Percentiles rank a stretch among this genome's conserved stretches.
phyloP scores from a whole-genome alignment of 805 yeast genomes.

The Yamadazyma tumulicola region DNA sequence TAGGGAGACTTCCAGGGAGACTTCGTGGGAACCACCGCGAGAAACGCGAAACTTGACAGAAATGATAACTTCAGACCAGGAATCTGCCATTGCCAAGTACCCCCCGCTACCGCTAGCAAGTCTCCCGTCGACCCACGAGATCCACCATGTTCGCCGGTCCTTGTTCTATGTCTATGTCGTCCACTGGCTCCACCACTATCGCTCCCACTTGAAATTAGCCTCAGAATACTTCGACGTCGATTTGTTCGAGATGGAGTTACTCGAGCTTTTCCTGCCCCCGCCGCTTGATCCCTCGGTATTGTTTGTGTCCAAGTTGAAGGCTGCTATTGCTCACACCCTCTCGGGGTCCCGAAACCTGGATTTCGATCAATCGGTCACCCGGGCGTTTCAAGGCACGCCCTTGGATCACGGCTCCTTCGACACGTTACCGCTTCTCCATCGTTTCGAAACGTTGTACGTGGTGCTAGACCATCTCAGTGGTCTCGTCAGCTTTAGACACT shows the following conservation, averaged over 20 bases:
- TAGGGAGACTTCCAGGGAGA: too few species aligned
- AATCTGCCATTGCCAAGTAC: neutral
- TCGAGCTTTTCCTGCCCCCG: conserved; percentile 31
- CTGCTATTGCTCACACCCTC: conserved; percentile 37
- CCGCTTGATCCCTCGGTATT: conserved; percentile 32
- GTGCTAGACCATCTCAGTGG: conserved; percentile 43
- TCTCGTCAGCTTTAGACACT: conserved; percentile 44
- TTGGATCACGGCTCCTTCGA: conserved; percentile 31
- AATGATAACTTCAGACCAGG: too few species aligned
- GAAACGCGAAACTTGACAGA: too few species aligned
- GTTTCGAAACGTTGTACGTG: conserved; percentile 46
- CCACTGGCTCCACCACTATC: conserved; percentile 56
- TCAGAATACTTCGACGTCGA: conserved; percentile 56
- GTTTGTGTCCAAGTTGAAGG: conserved; percentile 42
- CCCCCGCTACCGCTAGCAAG: neutral
- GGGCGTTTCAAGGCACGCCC: conserved; percentile 9
- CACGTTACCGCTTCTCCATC: conserved; percentile 39
- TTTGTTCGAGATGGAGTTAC: conserved; percentile 58
- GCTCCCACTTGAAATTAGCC: conserved; percentile 48
- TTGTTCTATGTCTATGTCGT: conserved; percentile 29
- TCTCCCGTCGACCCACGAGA: conserved; percentile 11
- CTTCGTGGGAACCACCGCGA: too few species aligned
- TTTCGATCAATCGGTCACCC: conserved; percentile 10
- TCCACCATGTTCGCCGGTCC: conserved; percentile 14
- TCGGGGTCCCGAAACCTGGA: conserved; percentile 26